These are phyloP conservation scores for Hygrophoropsis aurantiaca DNA, from an alignment of 768 basidiomycete genomes.

Conservation along the genomic window DNA sequence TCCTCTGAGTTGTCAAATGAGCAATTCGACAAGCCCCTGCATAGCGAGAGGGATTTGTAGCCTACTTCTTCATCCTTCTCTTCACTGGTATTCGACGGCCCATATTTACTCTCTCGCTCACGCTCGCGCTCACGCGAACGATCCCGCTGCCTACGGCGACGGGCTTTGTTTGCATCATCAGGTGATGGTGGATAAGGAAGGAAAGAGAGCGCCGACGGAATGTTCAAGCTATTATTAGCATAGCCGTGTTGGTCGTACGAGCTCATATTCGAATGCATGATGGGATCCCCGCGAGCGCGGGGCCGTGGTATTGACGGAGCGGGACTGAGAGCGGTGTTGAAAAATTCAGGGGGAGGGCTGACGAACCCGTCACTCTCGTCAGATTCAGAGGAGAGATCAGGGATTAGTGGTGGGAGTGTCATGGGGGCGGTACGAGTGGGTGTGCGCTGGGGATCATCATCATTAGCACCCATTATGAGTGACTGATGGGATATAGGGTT, in stretches of 20 bases:
- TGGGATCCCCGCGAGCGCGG: slow-evolving; percentile 10
- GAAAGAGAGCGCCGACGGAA: slow-evolving; percentile 6
- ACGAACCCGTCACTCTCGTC: slow-evolving; percentile 62
- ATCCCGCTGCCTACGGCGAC: slow-evolving; percentile 12
- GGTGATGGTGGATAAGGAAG: slow-evolving; percentile 6
- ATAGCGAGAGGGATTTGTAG: slow-evolving; percentile 5
- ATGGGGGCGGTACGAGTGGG: slow-evolving; percentile 11
- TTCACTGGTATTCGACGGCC: slow-evolving; percentile 5
- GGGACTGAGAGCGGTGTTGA: slow-evolving; percentile 5
- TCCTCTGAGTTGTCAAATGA: slow-evolving; percentile 7
- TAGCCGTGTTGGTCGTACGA: slow-evolving; percentile 4
- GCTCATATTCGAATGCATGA: slow-evolving; percentile 1
- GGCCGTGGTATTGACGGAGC: slow-evolving; percentile 13
- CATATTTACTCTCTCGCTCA: slow-evolving; percentile 5
- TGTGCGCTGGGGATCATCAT: slow-evolving; percentile 12
- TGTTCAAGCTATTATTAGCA: slow-evolving; percentile 1
- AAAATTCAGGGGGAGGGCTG: slow-evolving; percentile 32
- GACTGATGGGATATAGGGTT: slow-evolving; percentile 3
- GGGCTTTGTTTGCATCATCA: slow-evolving; percentile 9
- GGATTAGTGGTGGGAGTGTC: slow-evolving; percentile 51
- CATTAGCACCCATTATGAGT: neutral
- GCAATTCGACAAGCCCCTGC: slow-evolving; percentile 1
- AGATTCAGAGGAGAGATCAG: slow-evolving; percentile 60
- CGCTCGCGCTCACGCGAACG: slow-evolving; percentile 12
- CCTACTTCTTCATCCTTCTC: slow-evolving; percentile 7